These are phyloP conservation scores for Blumeria hordei DNA, from an alignment of 2,329 filamentous ascomycete species.

Conservation along the genomic window DNA sequence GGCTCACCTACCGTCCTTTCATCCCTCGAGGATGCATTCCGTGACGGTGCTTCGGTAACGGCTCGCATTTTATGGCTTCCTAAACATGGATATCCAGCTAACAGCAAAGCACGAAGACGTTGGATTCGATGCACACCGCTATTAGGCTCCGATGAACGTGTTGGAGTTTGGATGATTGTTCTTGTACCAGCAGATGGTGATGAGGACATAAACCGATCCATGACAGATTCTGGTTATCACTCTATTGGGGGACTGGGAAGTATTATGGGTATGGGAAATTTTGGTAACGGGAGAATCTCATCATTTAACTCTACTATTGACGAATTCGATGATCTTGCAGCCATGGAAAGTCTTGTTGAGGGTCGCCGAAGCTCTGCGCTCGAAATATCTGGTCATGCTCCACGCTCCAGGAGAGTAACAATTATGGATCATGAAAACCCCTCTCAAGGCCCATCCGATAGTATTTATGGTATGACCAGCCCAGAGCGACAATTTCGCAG, in stretches of 20 bases:
- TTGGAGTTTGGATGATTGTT: conserved; percentile 58
- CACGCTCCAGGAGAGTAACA: neutral
- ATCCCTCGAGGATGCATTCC: conserved; percentile 30
- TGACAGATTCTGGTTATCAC: neutral
- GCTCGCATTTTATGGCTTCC: conserved; percentile 48
- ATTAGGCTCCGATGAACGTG: conserved; percentile 34
- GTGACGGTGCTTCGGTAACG: conserved; percentile 42
- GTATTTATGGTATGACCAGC: neutral
- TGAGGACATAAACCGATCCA: neutral
- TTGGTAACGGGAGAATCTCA: neutral
- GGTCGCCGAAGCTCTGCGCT: neutral
- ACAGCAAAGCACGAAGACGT: conserved; percentile 22
- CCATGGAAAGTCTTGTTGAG: conserved; percentile 1
- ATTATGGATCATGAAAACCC: neutral
- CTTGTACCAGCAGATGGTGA: conserved; percentile 21
- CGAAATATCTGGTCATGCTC: neutral
- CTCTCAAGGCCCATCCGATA: neutral
- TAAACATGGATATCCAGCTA: conserved; percentile 10
- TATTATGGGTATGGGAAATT: neutral
- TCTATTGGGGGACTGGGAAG: neutral
- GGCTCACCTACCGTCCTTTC: conserved; percentile 22
- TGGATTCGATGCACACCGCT: conserved; percentile 58
- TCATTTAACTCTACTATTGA: neutral
- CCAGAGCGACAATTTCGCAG: neutral
- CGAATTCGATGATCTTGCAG: neutral